phyloP scores from a whole-genome alignment of 306 rosid species.

The Trichosanthes cucumerina region DNA sequence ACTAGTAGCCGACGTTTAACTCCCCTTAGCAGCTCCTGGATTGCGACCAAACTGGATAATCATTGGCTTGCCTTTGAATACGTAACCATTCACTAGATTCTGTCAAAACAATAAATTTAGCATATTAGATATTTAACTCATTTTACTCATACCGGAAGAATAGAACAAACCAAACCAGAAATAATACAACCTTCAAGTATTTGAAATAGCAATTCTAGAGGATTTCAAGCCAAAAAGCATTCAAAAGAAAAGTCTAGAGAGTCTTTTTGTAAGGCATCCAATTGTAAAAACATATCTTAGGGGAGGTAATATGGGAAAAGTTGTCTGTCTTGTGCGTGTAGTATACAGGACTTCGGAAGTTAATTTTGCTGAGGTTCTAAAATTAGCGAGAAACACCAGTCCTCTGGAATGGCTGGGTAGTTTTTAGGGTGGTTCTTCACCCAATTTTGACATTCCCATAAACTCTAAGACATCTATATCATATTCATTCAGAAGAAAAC shows the following conservation, averaged over 20 bases:
- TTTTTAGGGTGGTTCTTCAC: neutral
- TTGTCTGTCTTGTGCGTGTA: neutral
- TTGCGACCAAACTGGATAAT: slow-evolving; percentile 83
- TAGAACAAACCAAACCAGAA: neutral
- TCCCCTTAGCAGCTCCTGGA: slow-evolving; percentile 49
- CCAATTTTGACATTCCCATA: neutral
- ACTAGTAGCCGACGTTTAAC: slow-evolving; percentile 10
- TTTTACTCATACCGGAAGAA: neutral
- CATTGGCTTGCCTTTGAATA: slow-evolving; percentile 89
- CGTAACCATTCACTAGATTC: slow-evolving; percentile 73
- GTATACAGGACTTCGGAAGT: neutral
- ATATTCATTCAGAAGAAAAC: neutral
- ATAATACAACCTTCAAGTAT: neutral
- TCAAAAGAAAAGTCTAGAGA: neutral
- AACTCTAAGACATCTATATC: neutral
- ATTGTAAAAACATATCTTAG: neutral
- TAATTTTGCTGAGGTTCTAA: neutral
- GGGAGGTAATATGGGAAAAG: neutral
- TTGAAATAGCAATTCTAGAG: neutral
- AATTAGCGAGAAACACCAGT: neutral
- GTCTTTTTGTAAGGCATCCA: neutral
- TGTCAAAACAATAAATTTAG: slow-evolving; percentile 17
- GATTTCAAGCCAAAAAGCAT: neutral
- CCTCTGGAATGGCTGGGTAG: neutral
- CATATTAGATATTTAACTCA: neutral